Evolutionary conservation across 495 filamentous ascomycete species (phyloP), one percentile per base, ranked within the genome.

Genomic region (Penicillium goetzii): DNA sequence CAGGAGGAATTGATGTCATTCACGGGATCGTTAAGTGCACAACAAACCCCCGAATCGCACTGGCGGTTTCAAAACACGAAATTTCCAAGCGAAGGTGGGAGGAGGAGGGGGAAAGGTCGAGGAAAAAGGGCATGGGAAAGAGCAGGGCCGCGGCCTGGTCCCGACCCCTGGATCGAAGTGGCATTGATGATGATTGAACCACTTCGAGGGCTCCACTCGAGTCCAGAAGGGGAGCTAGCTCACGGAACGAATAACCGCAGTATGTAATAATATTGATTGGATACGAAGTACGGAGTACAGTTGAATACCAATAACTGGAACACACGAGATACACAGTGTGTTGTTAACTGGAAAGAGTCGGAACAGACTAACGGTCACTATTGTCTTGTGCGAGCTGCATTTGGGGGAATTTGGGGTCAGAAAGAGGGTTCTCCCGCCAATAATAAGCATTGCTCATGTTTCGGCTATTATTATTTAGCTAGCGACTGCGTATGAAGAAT

Each of bases 91-190:
- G 30, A 40, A 38, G 47, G 56, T 55, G 57, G 26, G 50, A 52
- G 62, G 51, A 58, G 33, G 53, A 50, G 45, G 58, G 56, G 55
- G 62, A 40, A 25, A 47, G 40, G 40, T 61, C 54, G 45, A 59
- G 61, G 58, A 58, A 56, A 56, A 63, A 66, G 62, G 58, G 49
- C 40, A 56, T 28, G 36, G 56, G 43, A 23, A 25, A 57, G 55
- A 40, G 25, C 3, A 32, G 58, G 49, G 43, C 43, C 58, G 58
- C 49, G 57, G 56, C 28, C 64, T 66, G 41, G 64, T 67, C 57
- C 65, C 65, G 62, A 69, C 69, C 69, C 70, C 70, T 72, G 70
- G 70, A 70, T 66, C 60, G 36, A 59, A 69, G 69, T 71, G 64
- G 62, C 64, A 70, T 68, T n/a, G n/a, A n/a, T n/a, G n/a, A n/a